Base-by-base conservation (phyloP, 2,329 filamentous ascomycete genomes). In the Pseudophaeomoniella oleicola region DNA sequence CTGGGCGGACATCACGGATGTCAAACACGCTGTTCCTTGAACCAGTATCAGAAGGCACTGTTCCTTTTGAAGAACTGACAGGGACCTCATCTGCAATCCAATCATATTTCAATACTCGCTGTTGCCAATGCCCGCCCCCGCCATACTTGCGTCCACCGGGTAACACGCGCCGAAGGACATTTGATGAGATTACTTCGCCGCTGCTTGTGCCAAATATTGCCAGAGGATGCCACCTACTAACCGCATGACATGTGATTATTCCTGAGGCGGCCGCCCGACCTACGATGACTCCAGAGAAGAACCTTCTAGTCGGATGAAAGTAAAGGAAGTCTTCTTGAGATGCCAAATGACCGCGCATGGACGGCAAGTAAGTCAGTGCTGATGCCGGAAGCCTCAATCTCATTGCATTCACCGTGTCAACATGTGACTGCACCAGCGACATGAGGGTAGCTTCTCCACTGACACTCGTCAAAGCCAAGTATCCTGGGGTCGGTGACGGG, bases 61-160 rank as follows among this genome's bases (percentile, higher is more conserved):
- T 30, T 33, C 4, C 11, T 39, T 4, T n/a, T 27, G n/a, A 19
- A 10, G 30, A 14, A 9, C 37, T 17, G 18, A 45, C 40, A 5
- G 36, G 36, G 4, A 50, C 44, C 6, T 50, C 42, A 4, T 47
- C 49, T 1, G 44, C 53, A 4, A 50, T 49, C 69, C 71, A 78
- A 38, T 75, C 69, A 44, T 75, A 71, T 16, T 57, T 51, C 44
- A 75, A 75, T 67, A 72, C 73, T 4, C 56, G 63, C 42, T 72
- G 68, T 39, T 71, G 62, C 57, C 62, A 72, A 27, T 27, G 22
- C n/a, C 22, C 22, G n/a, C 22, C n/a, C 9, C 66, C 61, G 5
- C 59, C 55, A 6, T 61, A 59, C 19, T 22, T 35, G n/a, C 13
- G 30, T 14, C 10, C 15, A 11, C 17, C 36, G 5, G 46, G 64